Percentiles rank a stretch among this genome's conserved stretches.
Conservation (phyloP, 768 basidiomycete genomes). For the Pholiota microspora region DNA sequence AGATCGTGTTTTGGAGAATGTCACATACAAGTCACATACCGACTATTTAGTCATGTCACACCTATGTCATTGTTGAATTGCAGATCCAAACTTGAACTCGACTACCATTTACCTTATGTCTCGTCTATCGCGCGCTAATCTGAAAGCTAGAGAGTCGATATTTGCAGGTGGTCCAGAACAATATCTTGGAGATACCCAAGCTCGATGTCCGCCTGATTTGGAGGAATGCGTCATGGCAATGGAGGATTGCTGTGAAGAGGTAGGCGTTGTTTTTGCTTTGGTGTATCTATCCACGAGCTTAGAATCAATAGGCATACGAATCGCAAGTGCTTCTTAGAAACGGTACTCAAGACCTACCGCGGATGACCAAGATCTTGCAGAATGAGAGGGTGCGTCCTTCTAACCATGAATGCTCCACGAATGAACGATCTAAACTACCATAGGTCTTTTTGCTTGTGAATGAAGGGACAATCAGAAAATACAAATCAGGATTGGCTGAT, state of each 20-base stretch:
- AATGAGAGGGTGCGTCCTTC: slow-evolving; percentile 55
- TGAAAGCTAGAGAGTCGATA: slow-evolving; percentile 66
- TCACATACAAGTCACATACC: too few species aligned
- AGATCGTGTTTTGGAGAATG: too few species aligned
- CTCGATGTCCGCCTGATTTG: slow-evolving; percentile 68
- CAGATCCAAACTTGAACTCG: not conserved
- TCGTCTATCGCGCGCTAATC: slow-evolving; percentile 46
- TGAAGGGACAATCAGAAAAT: slow-evolving; percentile 67
- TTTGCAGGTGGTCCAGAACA: slow-evolving; percentile 66
- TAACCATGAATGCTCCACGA: not conserved
- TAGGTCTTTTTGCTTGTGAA: slow-evolving; percentile 77
- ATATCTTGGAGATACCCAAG: slow-evolving; percentile 62
- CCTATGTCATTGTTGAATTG: not conserved
- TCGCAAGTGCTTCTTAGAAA: slow-evolving; percentile 66
- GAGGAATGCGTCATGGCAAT: slow-evolving; percentile 75
- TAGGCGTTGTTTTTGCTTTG: too few species aligned
- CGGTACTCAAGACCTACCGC: slow-evolving; percentile 68
- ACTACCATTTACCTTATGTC: slow-evolving; percentile 34
- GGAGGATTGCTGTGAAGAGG: slow-evolving; percentile 83
- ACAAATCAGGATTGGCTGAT: slow-evolving; percentile 73
- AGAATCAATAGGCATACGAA: slow-evolving; percentile 51
- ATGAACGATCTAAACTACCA: not conserved
- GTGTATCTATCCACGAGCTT: not conserved
- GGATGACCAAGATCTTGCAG: slow-evolving; percentile 66
- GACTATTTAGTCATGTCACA: too few species aligned